Evolutionary conservation across 306 rosid species (phyloP), one percentile per base, ranked within the genome.

Genomic region (Notholithocarpus densiflorus): DNA sequence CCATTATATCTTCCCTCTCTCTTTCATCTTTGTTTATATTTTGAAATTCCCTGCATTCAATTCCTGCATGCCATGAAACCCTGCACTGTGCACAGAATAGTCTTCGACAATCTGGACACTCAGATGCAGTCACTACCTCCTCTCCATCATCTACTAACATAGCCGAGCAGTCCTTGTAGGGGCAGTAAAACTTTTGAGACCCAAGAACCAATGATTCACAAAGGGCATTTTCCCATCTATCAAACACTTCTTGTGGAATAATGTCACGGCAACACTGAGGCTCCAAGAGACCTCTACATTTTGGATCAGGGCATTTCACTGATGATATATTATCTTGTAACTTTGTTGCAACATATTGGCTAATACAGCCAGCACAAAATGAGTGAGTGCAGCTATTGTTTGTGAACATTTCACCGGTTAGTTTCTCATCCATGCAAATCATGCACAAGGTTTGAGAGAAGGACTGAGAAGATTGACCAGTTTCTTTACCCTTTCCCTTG

Each of bases 11-110:
- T 11, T 88, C 92, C 56, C 27, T 84, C 27, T 23, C 85, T 78
- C 75, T 14, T 18, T 73, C 92, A 0, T 69, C 68, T 26, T 51
- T 51, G 0, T 61, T 76, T 86, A 86, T 12, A 2, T 1, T 65
- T 74, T 45, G 75, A 82, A 86, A 93, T 79, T 76, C 90, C 0
- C 3, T 1, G 3, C 97, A 91, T 0, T 79, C 90, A 18, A 88
- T 43, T 0, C 85, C 90, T 0, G 59, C 79, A 68, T 92, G 97
- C 97, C 98, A 91, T 1, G 90, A 11, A 24, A 84, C 95, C 56
- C 45, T 81, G 53, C 92, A 89, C 72, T 79, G 83, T 0, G 93
- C 96, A 64, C 94, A 93, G 43, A 93, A 91, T 80, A 91, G 5
- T 52, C 92, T 82, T 19, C 84, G 54, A 18, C 95, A 90, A 34